phyloP scores from a whole-genome alignment of 225 moss, liverwort and hornwort species.

The Pseudisothecium myosuroides region DNA sequence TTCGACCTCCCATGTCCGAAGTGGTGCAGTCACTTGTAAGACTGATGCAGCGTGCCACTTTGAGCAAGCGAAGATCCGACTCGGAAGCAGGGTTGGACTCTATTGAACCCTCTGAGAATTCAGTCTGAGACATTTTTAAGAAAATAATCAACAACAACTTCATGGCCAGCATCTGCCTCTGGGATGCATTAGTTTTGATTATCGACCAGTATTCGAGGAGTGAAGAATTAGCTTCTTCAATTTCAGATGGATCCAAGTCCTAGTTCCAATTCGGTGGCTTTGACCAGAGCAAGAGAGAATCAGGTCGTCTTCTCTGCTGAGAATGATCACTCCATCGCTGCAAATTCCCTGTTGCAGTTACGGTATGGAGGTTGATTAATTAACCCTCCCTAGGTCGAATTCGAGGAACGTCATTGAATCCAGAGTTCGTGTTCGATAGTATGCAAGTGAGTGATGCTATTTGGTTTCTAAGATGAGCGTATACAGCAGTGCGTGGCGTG shows the following conservation, averaged over 20 bases:
- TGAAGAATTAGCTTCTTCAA: not conserved
- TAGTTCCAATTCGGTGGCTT: not conserved
- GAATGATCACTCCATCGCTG: not conserved
- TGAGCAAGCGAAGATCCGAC: conserved; percentile 56
- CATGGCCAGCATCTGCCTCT: not conserved
- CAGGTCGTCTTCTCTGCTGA: not conserved
- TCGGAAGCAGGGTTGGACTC: conserved; percentile 1
- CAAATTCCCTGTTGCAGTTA: not conserved
- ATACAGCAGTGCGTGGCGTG: not conserved
- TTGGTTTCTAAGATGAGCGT: not conserved
- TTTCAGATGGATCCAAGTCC: not conserved
- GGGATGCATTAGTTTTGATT: not conserved
- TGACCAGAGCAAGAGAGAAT: not conserved
- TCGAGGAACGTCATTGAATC: not conserved
- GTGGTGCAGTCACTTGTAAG: conserved; percentile 65
- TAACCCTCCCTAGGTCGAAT: not conserved
- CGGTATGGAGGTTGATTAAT: not conserved
- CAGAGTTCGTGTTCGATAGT: not conserved
- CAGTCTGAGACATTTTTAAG: not conserved
- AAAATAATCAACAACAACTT: not conserved
- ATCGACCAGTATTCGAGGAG: not conserved
- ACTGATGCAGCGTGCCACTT: conserved; percentile 67
- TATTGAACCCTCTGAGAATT: conserved; percentile 14
- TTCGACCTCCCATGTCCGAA: conserved; percentile 81
- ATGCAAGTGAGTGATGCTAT: not conserved